Evolutionary conservation across 176 grass and related monocot genomes (phyloP), one percentile per base, ranked within the genome.

Genomic region (Juncus inflexus): DNA sequence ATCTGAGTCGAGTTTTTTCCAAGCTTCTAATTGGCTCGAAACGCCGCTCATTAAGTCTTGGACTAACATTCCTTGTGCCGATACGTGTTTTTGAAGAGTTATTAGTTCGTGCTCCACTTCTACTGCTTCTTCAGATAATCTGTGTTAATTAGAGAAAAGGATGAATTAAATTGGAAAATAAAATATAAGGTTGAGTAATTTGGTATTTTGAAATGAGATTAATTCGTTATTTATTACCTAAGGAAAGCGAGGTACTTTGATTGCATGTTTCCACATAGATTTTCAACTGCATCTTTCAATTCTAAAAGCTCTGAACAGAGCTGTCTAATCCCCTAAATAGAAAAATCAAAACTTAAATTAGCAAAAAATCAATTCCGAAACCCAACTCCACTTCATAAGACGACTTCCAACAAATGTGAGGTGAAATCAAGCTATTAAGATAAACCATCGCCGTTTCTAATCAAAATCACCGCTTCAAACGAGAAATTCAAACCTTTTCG

Each of bases 261-360:
- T 45, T 97, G 88, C 87, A 77, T 89, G 50, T 97, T 89, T 50
- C 77, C 87, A 37, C 79, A 89, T 49, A 97, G 52, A 36, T 91
- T 91, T 65, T 97, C 94, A n/a, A 97, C 84, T n/a, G 94, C 94
- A 78, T 97, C 94, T 72, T 97, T 97, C 52, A 97, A 50, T 65
- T 97, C 94, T 77, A 97, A 64, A 40, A 91, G 89, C 49, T 97
- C 94, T 9, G 85, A 91, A 80, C 88, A 97, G 42, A 89, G 80
- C 70, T 89, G 88, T 71, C 88, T 81, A 66, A 97, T 91, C 14
- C 88, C 88, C 94, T 97, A 82, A 73, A 40, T 67, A 39, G 14
- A 40, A 57, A 71, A 35, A 40, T 40, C 4, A 13, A 56, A 71
- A 52, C 5, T 3, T 28, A 45, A 3, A 15, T 15, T 40, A 43